Base-by-base conservation (phyloP, 768 basidiomycete species). In the Rhodosporidiobolus odoratus region DNA sequence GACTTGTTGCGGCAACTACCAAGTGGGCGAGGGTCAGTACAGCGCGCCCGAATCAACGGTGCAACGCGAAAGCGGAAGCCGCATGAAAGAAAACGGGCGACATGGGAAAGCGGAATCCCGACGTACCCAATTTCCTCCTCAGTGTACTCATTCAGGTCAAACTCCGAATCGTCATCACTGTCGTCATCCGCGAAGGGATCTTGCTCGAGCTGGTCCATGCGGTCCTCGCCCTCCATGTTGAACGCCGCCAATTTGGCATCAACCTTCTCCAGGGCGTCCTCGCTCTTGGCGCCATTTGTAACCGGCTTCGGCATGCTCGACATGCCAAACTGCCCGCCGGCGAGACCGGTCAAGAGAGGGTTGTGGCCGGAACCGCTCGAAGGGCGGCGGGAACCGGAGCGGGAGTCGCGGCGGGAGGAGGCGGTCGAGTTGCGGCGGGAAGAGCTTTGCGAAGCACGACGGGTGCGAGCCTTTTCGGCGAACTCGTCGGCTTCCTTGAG, bases 401-500 rank as follows among this genome's bases (percentile, higher is more conserved):
- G 5, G 47, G 70, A 65, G 5, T 63, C 35, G 16, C 76, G 66
- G 43, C 75, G 73, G n/a, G 62, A 74, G 8, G 66, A 58, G 23
- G 71, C 62, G 41, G 54, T 60, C 58, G 77, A 72, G 32, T 53
- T 38, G 23, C 69, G 71, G 47, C 71, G 66, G 34, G 60, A 58
- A 13, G 71, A 74, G 38, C 41, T 59, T 0, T 85, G 75, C 12
- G 65, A 45, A 8, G 43, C 43, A 27, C 71, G 65, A 47, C 74
- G 85, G 0, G 79, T 78, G 15, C 84, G 81, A 0, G 85, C 86
- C 4, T 84, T 84, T 8, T 77, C 79, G 43, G 78, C 77, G 79
- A 83, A 85, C 27, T 86, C 85, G 73, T 88, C 88, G 35, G 87
- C 87, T 71, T 84, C 86, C 79, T 81, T 86, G 72, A 88, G 85